phyloP scores from a whole-genome alignment of 441 rosid species.

The Adansonia gregorii region DNA sequence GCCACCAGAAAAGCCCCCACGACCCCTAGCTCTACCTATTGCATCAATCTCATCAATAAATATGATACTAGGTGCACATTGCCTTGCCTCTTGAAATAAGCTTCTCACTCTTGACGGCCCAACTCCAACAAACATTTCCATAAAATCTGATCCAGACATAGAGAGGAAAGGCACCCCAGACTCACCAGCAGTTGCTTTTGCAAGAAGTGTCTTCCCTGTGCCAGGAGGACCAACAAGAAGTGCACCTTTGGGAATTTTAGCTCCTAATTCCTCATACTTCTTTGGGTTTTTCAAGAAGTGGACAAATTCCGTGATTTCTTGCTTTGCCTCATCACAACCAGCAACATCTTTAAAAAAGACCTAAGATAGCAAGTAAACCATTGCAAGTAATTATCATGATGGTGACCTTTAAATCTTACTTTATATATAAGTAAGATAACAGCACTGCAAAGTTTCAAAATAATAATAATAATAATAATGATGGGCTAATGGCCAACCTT shows the following conservation, averaged over 20 bases:
- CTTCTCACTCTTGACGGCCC: slow-evolving; percentile 72
- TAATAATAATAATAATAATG: not conserved
- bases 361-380: slow-evolving; percentile 38
- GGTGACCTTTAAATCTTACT: not conserved
- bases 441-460: not conserved
- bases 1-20: slow-evolving; percentile 68
- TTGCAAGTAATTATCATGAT: slow-evolving; percentile 22
- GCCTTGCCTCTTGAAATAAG: slow-evolving; percentile 75
- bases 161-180: slow-evolving; percentile 69
- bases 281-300: slow-evolving; percentile 74
- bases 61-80: slow-evolving; percentile 62
- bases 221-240: slow-evolving; percentile 75
- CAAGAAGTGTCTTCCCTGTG: slow-evolving; percentile 74
- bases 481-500: slow-evolving; percentile 47
- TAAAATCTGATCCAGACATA: slow-evolving; percentile 70
- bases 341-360: slow-evolving; percentile 69
- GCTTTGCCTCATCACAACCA: slow-evolving; percentile 80
- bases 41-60: slow-evolving; percentile 75
- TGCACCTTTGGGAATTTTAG: slow-evolving; percentile 74
- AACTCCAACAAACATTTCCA: slow-evolving; percentile 77
- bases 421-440: not conserved
- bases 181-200: slow-evolving; percentile 77
- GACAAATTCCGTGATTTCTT: slow-evolving; percentile 75
- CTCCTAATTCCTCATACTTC: slow-evolving; percentile 67
- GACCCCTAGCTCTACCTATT: slow-evolving; percentile 70